phyloP scores from a whole-genome alignment of 768 basidiomycete genomes.

The Boletus edulis region DNA sequence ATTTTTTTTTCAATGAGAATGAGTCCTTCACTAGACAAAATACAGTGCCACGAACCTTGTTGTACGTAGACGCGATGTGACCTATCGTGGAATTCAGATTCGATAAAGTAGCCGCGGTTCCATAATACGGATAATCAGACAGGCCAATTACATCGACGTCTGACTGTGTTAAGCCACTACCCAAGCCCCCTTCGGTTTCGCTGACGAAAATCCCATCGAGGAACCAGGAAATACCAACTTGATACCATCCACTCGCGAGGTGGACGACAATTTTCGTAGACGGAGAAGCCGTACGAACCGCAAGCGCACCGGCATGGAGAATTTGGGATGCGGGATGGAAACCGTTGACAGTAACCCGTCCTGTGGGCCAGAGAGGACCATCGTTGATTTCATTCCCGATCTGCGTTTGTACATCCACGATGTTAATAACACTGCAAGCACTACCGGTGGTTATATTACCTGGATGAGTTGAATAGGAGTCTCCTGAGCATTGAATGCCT shows the following conservation, averaged over 20 bases:
- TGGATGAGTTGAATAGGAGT: conserved; percentile 11
- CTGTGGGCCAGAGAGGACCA: conserved; percentile 8
- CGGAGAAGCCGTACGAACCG: conserved; percentile 5
- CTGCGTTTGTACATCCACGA: not conserved
- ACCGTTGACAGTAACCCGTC: conserved; percentile 3
- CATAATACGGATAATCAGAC: conserved; percentile 13
- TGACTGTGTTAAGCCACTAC: conserved; percentile 1
- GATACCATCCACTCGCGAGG: conserved; percentile 9
- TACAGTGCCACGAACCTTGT: conserved; percentile 1
- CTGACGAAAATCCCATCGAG: not conserved
- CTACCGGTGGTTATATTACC: not conserved
- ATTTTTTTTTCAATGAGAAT: conserved; percentile 1
- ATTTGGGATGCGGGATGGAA: conserved; percentile 20
- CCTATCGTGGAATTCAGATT: conserved; percentile 5
- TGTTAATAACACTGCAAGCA: not conserved
- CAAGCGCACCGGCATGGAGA: conserved; percentile 34
- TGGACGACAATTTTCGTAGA: conserved; percentile 7
- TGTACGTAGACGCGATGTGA: conserved; percentile 6
- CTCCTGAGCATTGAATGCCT: conserved; percentile 6
- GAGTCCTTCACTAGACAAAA: not conserved
- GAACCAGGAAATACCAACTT: conserved; percentile 3
- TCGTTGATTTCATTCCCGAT: conserved; percentile 14
- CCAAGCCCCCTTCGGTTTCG: not conserved
- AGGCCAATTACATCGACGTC: conserved; percentile 10
- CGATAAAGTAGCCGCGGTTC: conserved; percentile 2